Conservation (phyloP, 2,329 filamentous ascomycete species). For the Cordyceps tenuipes region DNA sequence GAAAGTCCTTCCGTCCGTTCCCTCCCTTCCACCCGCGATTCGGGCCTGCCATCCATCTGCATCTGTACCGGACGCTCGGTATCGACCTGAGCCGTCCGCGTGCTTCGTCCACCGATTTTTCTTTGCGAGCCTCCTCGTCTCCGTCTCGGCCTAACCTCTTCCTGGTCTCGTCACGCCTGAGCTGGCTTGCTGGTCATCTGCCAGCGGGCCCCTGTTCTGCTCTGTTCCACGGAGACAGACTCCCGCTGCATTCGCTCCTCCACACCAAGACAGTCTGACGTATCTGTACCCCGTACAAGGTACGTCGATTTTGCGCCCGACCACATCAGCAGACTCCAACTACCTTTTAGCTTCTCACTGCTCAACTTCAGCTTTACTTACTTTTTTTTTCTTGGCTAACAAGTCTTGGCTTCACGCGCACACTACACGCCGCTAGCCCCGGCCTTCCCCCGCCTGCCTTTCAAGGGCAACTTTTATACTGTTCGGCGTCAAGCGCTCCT, state of each 20-base stretch:
- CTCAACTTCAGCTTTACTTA: background rate
- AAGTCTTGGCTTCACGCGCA: background rate
- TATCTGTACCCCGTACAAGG: background rate
- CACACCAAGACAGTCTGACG: slow-evolving; percentile 3
- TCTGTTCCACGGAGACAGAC: background rate
- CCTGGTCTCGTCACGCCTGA: background rate
- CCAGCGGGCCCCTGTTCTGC: background rate
- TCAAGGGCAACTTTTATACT: background rate
- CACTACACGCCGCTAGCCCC: background rate
- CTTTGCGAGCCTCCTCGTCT: background rate
- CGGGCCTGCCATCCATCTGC: background rate
- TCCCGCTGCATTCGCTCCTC: background rate
- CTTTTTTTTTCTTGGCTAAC: background rate
- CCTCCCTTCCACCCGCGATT: background rate
- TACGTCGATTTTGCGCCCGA: background rate
- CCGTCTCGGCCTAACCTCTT: background rate
- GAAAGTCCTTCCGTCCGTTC: too few species aligned
- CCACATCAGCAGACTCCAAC: slow-evolving; percentile 2
- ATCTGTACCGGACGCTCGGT: background rate
- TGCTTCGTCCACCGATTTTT: background rate
- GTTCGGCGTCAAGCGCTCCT: slow-evolving; percentile 1
- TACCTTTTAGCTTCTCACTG: background rate
- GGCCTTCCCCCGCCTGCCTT: background rate
- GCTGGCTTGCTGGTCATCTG: slow-evolving; percentile 5
- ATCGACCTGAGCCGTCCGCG: background rate